Evolutionary conservation across 2,329 filamentous ascomycete genomes (phyloP).

Genomic region (Cladosporium sp.): DNA sequence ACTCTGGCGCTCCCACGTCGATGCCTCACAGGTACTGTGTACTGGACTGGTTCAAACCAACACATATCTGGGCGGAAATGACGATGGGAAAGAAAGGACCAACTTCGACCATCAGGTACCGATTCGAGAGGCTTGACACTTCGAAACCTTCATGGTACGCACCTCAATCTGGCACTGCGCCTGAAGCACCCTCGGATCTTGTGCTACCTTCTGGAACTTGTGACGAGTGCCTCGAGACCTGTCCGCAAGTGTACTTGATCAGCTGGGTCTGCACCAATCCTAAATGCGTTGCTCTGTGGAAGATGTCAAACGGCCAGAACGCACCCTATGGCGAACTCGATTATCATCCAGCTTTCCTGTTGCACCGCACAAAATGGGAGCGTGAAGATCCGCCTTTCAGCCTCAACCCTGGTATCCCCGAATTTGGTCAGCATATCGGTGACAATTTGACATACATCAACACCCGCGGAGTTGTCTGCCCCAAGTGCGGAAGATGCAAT

Average conservation of each 20-base stretch:
- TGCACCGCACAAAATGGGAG: slow-evolving; percentile 46
- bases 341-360: slow-evolving; percentile 57
- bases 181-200: not conserved
- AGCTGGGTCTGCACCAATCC: slow-evolving; percentile 58
- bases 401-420: slow-evolving; percentile 38
- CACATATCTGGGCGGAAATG: slow-evolving; percentile 64
- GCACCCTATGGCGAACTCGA: slow-evolving; percentile 33
- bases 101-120: slow-evolving; percentile 50
- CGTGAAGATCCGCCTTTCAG: slow-evolving; percentile 36
- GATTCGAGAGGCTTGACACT: slow-evolving; percentile 61
- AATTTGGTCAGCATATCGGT: slow-evolving; percentile 35
- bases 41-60: slow-evolving; percentile 65
- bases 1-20: slow-evolving; percentile 44
- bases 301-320: slow-evolving; percentile 30
- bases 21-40: slow-evolving; percentile 60
- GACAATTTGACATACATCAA: slow-evolving; percentile 50
- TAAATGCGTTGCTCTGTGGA: slow-evolving; percentile 55
- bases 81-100: slow-evolving; percentile 19
- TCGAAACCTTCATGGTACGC: slow-evolving; percentile 49
- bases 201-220: slow-evolving; percentile 32
- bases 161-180: not conserved
- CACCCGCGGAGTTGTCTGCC: slow-evolving; percentile 64
- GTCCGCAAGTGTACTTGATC: slow-evolving; percentile 39
- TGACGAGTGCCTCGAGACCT: slow-evolving; percentile 28
- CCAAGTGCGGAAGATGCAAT: slow-evolving; percentile 58